Evolutionary conservation across 257 asterid genomes (phyloP), one percentile per base, ranked within the genome.

Genomic region (Rauvolfia tetraphylla): DNA sequence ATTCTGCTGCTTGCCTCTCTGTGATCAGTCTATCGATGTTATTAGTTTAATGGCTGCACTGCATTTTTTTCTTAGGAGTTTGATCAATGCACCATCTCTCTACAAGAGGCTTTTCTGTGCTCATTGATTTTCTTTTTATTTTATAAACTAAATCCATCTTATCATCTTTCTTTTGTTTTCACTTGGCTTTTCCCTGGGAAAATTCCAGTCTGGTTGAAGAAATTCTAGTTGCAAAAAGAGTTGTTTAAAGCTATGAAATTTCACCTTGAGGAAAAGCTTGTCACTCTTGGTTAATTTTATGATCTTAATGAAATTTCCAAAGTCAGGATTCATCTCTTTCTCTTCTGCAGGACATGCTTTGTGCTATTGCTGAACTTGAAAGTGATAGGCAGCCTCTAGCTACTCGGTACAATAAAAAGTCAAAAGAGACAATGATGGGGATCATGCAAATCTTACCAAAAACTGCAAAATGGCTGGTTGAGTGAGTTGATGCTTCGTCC

Each of bases 291-390:
- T 53, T 51, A 63, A 25, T 76, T 17, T n/a, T 67, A 39, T 23
- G 36, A 48, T 36, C 46, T 41, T 23, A 9, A 29, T 44, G 46
- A 77, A 31, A 65, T 78, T 73, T 68, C 78, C 79, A 71, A 38
- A 25, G 22, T 65, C 51, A 59, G 69, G 76, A 44, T n/a, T 44
- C 62, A n/a, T 73, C 51, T 69, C 54, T 46, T 79, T 61, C 27
- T 83, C 38, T 72, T 83, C 67, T 73, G 57, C 81, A 95, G 99
- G 98, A 90, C 76, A 90, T 91, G 96, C 88, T 95, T 79, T 95
- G 99, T 81, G 92, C 96, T 65, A 89, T 92, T 80, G 97, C 99
- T 57, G 95, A 89, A 81, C 95, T 95, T 74, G 96, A 95, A 87
- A 95, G 98, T 67, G 92, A 86, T 66, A 85, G 97, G 81, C 92